Evolutionary conservation across 257 asterid genomes (phyloP).

Genomic region (Solanum pimpinellifolium): DNA sequence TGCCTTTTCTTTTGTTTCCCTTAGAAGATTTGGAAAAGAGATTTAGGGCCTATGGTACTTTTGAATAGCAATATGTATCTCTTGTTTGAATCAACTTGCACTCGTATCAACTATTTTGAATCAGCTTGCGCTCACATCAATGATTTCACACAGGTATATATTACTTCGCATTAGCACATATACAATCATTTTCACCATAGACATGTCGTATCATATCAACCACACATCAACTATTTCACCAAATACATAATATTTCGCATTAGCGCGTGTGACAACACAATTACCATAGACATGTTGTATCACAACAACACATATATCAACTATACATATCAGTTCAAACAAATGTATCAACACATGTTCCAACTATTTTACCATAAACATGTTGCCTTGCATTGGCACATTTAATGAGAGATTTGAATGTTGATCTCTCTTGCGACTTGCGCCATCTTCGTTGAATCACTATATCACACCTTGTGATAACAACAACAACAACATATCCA

Average conservation of each 20-base stretch:
- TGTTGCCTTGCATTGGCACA: not conserved
- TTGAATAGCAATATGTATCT: not conserved
- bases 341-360: not conserved
- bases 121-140: not conserved
- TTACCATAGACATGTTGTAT: not conserved
- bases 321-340: not conserved
- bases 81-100: not conserved
- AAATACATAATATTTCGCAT: not conserved
- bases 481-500: not conserved
- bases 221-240: not conserved
- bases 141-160: not conserved
- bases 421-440: not conserved
- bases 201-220: not conserved
- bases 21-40: too few relatives aligned
- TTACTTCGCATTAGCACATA: not conserved
- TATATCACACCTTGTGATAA: not conserved
- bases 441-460: not conserved
- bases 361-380: not conserved
- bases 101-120: not conserved
- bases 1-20: not conserved
- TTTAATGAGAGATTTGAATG: not conserved
- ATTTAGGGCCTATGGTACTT: not conserved
- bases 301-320: not conserved
- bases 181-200: not conserved
- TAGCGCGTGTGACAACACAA: not conserved